These are phyloP conservation scores for Graphilbum fragrans DNA, from an alignment of 2,329 filamentous ascomycete genomes.

Conservation along the genomic window DNA sequence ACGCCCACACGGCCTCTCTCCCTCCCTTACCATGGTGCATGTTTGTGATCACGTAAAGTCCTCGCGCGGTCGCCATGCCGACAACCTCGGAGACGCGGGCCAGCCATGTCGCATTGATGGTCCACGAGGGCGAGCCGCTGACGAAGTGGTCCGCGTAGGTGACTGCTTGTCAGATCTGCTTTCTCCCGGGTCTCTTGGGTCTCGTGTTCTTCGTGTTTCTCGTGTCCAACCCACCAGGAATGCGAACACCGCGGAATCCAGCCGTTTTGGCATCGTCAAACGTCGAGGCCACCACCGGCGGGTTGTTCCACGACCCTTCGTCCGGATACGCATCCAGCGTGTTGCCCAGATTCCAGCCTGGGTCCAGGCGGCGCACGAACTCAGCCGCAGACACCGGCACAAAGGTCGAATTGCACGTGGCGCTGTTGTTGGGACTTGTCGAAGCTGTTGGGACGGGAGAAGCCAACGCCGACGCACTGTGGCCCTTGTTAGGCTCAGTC, in stretches of 20 bases:
- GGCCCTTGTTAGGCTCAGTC: too few species aligned
- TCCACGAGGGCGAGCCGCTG: slow-evolving; percentile 36
- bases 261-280: slow-evolving; percentile 38
- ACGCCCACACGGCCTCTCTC: too few species aligned
- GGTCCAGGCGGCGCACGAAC: slow-evolving; percentile 33
- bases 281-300: slow-evolving; percentile 32
- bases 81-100: slow-evolving; percentile 45
- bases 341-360: slow-evolving; percentile 51
- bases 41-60: slow-evolving; percentile 41
- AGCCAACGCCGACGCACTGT: too few species aligned
- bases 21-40: slow-evolving; percentile 36
- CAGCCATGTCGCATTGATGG: slow-evolving; percentile 40
- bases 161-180: slow-evolving; percentile 20
- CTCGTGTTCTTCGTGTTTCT: too few species aligned
- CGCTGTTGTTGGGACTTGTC: too few species aligned
- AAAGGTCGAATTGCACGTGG: background rate
- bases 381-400: slow-evolving; percentile 23
- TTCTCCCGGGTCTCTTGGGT: background rate
- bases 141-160: slow-evolving; percentile 47
- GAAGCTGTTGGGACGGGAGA: too few species aligned
- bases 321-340: slow-evolving; percentile 42
- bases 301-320: slow-evolving; percentile 48
- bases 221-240: slow-evolving; percentile 28
- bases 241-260: slow-evolving; percentile 45
- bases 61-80: slow-evolving; percentile 38